Conservation (phyloP, 2,329 filamentous ascomycete species). For the Orbilia oligospora region DNA sequence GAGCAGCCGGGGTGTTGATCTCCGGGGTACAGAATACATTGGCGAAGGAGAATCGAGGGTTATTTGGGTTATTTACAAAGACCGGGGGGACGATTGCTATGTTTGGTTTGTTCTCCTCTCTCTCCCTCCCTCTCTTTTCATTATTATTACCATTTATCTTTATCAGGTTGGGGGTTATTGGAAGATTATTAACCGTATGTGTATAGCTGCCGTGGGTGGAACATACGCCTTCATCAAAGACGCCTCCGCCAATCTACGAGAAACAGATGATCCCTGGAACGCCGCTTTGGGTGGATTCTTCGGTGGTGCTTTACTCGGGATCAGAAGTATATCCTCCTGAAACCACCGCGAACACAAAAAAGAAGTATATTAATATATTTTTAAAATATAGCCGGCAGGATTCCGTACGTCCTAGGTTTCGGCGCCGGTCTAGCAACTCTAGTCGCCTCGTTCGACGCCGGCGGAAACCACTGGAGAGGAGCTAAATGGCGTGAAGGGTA, state of each 20-base stretch:
- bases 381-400: conserved; percentile 72
- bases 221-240: conserved; percentile 83
- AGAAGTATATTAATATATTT: conserved; percentile 12
- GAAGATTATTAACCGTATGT: too few species aligned
- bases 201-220: conserved; percentile 78
- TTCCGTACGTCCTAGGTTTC: conserved; percentile 80
- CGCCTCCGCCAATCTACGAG: conserved; percentile 85
- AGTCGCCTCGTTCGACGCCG: conserved; percentile 78
- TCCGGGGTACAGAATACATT: conserved; percentile 90
- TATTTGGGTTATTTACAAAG: conserved; percentile 83
- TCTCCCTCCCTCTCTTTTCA: background rate
- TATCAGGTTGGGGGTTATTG: conserved; percentile 39
- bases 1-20: conserved; percentile 78
- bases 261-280: conserved; percentile 85
- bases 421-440: conserved; percentile 74
- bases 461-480: conserved; percentile 75
- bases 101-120: conserved; percentile 71
- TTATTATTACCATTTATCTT: background rate
- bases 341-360: background rate
- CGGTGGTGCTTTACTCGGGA: conserved; percentile 79
- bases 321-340: conserved; percentile 74
- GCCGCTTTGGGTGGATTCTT: conserved; percentile 82
- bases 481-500: conserved; percentile 69
- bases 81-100: conserved; percentile 80
- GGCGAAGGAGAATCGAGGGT: conserved; percentile 83